phyloP scores from a whole-genome alignment of 306 rosid species.

The Lupinus albus region DNA sequence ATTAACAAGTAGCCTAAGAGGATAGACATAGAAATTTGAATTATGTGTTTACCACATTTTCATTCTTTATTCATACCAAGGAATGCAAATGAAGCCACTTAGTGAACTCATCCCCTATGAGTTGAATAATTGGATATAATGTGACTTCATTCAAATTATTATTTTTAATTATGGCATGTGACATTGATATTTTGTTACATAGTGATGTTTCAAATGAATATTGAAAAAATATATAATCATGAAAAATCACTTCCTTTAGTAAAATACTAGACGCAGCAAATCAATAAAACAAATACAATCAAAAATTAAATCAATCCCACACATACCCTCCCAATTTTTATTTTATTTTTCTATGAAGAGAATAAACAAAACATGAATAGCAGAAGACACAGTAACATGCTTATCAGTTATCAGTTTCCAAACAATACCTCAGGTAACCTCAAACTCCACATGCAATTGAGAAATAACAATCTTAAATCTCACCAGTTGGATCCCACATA shows the following conservation, averaged over 20 bases:
- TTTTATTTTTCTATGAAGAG: constrained; percentile 11
- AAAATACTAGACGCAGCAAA: neutral
- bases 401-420: constrained; percentile 27
- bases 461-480: constrained; percentile 39
- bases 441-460: constrained; percentile 65
- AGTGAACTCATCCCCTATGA: neutral
- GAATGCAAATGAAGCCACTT: neutral
- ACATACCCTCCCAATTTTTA: neutral
- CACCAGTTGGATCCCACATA: constrained; percentile 47
- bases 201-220: neutral
- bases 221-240: neutral
- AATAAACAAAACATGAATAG: constrained; percentile 29
- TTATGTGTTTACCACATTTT: neutral
- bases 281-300: neutral
- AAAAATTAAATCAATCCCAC: neutral
- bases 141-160: too few relatives aligned
- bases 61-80: neutral
- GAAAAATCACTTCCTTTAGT: neutral
- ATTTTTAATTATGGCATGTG: too few relatives aligned
- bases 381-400: constrained; percentile 19
- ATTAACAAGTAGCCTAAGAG: neutral
- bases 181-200: neutral
- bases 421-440: constrained; percentile 46
- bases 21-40: neutral
- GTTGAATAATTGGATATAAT: too few relatives aligned